Evolutionary conservation across 2,329 filamentous ascomycete genomes (phyloP), one percentile per base, ranked within the genome.

Genomic region (Lecanoromycetidae sp.): DNA sequence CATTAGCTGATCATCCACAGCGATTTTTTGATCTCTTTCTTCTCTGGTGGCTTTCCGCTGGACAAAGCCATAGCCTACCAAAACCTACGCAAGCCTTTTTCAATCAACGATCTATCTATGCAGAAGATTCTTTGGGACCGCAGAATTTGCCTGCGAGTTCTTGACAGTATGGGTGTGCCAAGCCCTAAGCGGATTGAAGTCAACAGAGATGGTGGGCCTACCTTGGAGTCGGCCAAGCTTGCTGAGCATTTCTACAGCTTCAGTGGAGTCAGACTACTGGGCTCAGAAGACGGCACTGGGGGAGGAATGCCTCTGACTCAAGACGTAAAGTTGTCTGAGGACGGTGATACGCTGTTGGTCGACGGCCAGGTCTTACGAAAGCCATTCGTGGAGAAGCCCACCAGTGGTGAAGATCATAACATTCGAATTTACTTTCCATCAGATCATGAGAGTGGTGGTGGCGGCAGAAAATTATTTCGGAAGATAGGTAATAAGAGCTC

Each of bases 401-500:
- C 87, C n/a, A 95, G 86, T 60, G 91, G 91, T 27, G 91, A 98
- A 66, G 90, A 98, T 59, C 91, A 98, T 68, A 98, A 98, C 62
- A 94, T 98, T 57, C 84, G 94, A 66, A 95, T 98, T 47, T 98
- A 96, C 67, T 96, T 93, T 59, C 86, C 90, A 19, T 84, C 81
- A 52, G 63, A 65, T 51, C 61, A 69, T 49, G 83, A 85, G 34
- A 77, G 84, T 39, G 90, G 90, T 42, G 88, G 90, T 39, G 91
- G 91, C 50, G 93, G 87, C 22, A 77, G 93, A 49, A 85, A 90
- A 56, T 75, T 98, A 3, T 98, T 98, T 67, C 77, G 91, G 49
- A 98, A 98, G 65, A 85, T 98, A 58, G 93, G 93, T 58, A 98
- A 98, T 72, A 98, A 98, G 68, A 96, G 90, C 64, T 96, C 90